Conservation (phyloP, 495 filamentous ascomycete genomes). For the Oleoguttula mirabilis region DNA sequence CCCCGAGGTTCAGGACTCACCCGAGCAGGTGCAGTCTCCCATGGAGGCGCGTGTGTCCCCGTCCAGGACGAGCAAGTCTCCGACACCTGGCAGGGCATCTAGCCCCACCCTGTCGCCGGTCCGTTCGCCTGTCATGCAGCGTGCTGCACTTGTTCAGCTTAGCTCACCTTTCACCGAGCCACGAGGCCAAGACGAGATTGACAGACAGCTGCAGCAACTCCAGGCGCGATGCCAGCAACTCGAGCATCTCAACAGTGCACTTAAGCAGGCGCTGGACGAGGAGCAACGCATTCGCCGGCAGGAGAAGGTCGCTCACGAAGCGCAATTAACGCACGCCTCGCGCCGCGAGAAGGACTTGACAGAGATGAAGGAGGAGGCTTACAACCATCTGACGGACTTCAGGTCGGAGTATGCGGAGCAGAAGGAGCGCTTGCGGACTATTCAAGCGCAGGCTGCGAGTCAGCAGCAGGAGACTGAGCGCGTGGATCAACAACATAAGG, state of each 20-base stretch:
- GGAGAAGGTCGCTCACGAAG: conserved; percentile 4
- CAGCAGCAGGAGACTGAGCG: neutral
- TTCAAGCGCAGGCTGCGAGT: neutral
- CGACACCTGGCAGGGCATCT: conserved; percentile 9
- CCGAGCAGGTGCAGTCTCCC: neutral
- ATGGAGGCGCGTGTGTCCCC: neutral
- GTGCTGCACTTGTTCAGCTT: neutral
- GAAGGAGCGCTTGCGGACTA: neutral
- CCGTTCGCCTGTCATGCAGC: conserved; percentile 12
- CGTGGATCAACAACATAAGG: neutral
- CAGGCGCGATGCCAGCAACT: conserved; percentile 12
- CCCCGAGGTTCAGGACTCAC: neutral
- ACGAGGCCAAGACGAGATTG: neutral
- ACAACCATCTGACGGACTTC: conserved; percentile 1
- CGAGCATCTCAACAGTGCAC: conserved; percentile 11
- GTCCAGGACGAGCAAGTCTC: neutral
- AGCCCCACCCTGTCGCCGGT: conserved; percentile 13
- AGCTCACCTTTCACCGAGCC: conserved; percentile 12
- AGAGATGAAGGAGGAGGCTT: conserved; percentile 3
- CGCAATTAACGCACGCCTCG: neutral
- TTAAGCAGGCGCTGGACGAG: conserved; percentile 13
- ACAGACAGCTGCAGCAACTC: conserved; percentile 6
- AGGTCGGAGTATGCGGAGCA: neutral
- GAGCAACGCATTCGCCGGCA: conserved; percentile 13
- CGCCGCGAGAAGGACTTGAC: conserved; percentile 2